Conservation (phyloP, 1,284 basidiomycete species). For the Thelephora terrestris region DNA sequence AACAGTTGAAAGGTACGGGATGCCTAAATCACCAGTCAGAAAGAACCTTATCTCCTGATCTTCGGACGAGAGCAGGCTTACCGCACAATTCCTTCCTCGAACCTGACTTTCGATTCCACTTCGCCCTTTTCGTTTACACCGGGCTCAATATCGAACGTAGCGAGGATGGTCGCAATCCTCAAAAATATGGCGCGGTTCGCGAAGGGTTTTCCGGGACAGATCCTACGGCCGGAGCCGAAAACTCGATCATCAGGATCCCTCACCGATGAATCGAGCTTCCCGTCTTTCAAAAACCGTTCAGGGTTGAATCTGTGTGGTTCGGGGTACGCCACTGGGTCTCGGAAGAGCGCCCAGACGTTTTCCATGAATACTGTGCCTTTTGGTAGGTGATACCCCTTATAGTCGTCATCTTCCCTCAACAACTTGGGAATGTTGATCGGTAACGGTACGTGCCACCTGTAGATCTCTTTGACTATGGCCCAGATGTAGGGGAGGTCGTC, state of each 20-base stretch:
- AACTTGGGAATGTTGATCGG: neutral
- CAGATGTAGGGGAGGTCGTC: conserved; percentile 12
- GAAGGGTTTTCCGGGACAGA: conserved; percentile 11
- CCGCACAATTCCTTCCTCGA: conserved; percentile 12
- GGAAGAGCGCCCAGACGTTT: conserved; percentile 14
- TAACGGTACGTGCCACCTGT: conserved; percentile 12
- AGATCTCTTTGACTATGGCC: conserved; percentile 15
- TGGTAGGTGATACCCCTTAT: conserved; percentile 16
- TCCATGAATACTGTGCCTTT: conserved; percentile 13
- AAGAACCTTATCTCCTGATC: neutral
- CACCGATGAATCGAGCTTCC: conserved; percentile 3
- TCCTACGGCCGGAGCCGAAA: conserved; percentile 16
- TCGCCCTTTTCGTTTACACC: conserved; percentile 8
- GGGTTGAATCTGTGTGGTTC: conserved; percentile 13
- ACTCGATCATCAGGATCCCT: conserved; percentile 7
- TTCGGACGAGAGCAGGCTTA: neutral
- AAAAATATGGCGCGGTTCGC: conserved; percentile 14
- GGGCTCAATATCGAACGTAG: conserved; percentile 12
- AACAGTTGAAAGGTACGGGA: conserved; percentile 11
- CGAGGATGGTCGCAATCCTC: conserved; percentile 11
- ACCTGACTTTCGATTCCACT: conserved; percentile 3
- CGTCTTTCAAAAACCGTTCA: conserved; percentile 13
- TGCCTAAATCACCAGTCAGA: conserved; percentile 4
- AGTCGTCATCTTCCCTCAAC: conserved; percentile 13
- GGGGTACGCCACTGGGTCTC: conserved; percentile 9